These are phyloP conservation scores for Blakeslea trispora DNA, from an alignment of 371 early-diverging fungal species.

Conservation along the genomic window DNA sequence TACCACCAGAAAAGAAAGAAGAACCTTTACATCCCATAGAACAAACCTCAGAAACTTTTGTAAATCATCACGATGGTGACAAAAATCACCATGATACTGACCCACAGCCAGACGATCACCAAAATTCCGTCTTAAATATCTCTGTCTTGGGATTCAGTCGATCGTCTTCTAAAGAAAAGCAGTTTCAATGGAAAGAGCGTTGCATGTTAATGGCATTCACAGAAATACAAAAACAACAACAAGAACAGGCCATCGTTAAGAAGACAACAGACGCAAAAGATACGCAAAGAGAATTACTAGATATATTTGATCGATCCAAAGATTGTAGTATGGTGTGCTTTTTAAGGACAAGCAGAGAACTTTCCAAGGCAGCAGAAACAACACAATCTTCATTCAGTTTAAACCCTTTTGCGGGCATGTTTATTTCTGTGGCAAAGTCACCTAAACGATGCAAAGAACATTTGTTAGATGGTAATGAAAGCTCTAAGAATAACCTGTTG, in stretches of 20 bases:
- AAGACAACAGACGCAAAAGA: slow-evolving; percentile 1
- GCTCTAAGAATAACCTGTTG: too few species aligned
- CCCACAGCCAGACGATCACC: not conserved
- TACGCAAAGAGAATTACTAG: slow-evolving; percentile 9
- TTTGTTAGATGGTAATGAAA: slow-evolving; percentile 12
- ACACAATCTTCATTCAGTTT: not conserved
- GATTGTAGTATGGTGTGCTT: slow-evolving; percentile 29
- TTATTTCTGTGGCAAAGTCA: slow-evolving; percentile 23
- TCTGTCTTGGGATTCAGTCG: slow-evolving; percentile 14
- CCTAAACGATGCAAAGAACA: slow-evolving; percentile 25
- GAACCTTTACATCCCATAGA: not conserved
- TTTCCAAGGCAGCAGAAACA: slow-evolving; percentile 10
- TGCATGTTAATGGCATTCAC: slow-evolving; percentile 21
- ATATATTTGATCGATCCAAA: slow-evolving; percentile 18
- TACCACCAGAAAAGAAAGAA: not conserved
- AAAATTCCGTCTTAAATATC: slow-evolving; percentile 8
- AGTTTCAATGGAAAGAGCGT: slow-evolving; percentile 16
- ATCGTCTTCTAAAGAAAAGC: slow-evolving; percentile 8
- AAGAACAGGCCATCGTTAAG: not conserved
- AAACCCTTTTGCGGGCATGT: slow-evolving; percentile 25
- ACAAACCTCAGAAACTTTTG: too few species aligned
- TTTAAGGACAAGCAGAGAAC: slow-evolving; percentile 15
- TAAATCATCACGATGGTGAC: too few species aligned
- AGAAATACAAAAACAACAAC: too few species aligned
- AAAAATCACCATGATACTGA: too few species aligned